Base-by-base conservation (phyloP, 2,329 filamentous ascomycete species). In the Colletotrichum lini region DNA sequence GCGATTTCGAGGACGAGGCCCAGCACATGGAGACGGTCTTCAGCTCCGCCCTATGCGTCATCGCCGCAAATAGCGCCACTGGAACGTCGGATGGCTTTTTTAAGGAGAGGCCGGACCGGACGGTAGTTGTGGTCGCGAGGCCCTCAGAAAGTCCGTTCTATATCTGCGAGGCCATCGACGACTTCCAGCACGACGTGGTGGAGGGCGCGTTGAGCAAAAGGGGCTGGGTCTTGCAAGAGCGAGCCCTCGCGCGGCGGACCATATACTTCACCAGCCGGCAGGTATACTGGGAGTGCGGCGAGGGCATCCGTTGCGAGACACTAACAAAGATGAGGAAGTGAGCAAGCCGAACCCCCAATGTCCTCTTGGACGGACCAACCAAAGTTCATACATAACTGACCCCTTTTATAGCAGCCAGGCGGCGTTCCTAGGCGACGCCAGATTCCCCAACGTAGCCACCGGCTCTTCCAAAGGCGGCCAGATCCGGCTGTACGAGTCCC, bases 281-380 rank as follows among this genome's bases (percentile, higher is more conserved):
- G 35, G 35, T 42, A 3, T 64, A 53, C 26, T 63, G 57, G 59
- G 65, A 68, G 30, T 63, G 59, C 58, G 45, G 47, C 38, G 38
- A 53, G 0, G 77, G 80, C 3, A 76, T 83, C 0, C 72, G 77
- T 4, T 82, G 79, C 52, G 80, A 83, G 54, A 81, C 78, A 0
- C 35, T 83, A 42, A 76, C 75, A 0, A 78, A 71, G 26, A 79
- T 80, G 73, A 64, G 61, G 16, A 82, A 80, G 81, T 82, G 67
- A 73, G 79, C 21, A 5, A 5, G 6, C 4, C 26, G 26, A 30
- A 30, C 0, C 1, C 16, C 38, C 4, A n/a, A 5, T 6, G 8
- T 10, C 15, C 4, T 35, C 10, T 16, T 49, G 12, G 18, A 16
- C 2, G 8, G 3, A 30, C 12, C 21, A 49, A 30, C 12, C 21